Evolutionary conservation across 2,329 filamentous ascomycete genomes (phyloP).

Genomic region (Ophiosphaerella herpotricha): DNA sequence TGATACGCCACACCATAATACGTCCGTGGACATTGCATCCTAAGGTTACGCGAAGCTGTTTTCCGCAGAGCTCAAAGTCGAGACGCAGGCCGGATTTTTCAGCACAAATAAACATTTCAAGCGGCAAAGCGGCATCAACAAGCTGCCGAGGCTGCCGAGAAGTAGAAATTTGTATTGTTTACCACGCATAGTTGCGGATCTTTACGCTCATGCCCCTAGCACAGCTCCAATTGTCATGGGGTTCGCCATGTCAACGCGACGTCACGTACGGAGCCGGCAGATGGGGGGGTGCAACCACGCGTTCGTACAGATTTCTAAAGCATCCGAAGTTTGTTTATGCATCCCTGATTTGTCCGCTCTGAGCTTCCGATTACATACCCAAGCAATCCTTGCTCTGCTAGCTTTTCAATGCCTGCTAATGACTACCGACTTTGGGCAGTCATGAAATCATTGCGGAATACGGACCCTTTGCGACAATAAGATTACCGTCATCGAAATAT

Average conservation of each 20-base stretch:
- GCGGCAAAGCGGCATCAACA: neutral
- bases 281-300: constrained; percentile 19
- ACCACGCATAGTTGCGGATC: neutral
- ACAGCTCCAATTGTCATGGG: constrained; percentile 15
- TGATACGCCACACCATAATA: neutral
- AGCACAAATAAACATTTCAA: constrained; percentile 3
- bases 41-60: constrained; percentile 2
- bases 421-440: constrained; percentile 33
- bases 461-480: constrained; percentile 10
- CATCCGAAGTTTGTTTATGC: constrained; percentile 9
- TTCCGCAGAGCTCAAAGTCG: constrained; percentile 13
- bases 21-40: neutral
- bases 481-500: constrained; percentile 29
- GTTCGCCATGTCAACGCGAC: constrained; percentile 39
- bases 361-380: constrained; percentile 12
- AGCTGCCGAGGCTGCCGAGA: neutral
- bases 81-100: constrained; percentile 12
- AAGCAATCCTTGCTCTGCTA: constrained; percentile 22
- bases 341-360: constrained; percentile 18
- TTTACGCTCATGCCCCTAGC: neutral
- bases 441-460: constrained; percentile 42
- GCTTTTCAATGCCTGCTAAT: constrained; percentile 22
- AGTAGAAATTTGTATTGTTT: neutral
- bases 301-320: constrained; percentile 16
- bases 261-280: constrained; percentile 33